Percentiles rank a stretch among this genome's conserved stretches.
These are phyloP conservation scores for Dalbergia oliveri DNA, from an alignment of 306 rosid genomes.

Conservation along the genomic window DNA sequence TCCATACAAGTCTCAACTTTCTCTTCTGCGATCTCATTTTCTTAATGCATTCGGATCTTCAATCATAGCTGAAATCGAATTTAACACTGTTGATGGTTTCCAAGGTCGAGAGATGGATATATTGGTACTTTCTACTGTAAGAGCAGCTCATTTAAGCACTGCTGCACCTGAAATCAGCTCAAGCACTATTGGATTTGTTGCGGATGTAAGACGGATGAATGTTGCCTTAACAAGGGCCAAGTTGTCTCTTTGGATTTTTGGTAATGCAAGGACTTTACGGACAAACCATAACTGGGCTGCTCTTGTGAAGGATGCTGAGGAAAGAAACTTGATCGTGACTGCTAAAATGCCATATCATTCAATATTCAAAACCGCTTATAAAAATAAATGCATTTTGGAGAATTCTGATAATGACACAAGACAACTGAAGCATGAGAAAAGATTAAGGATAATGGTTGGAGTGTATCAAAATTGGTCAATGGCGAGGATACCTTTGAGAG, in stretches of 20 bases:
- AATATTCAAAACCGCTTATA: constrained; percentile 57
- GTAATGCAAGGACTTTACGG: constrained; percentile 90
- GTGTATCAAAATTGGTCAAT: constrained; percentile 42
- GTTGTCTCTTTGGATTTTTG: constrained; percentile 90
- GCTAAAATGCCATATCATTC: constrained; percentile 73
- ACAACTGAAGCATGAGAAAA: constrained; percentile 52
- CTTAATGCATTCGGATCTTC: constrained; percentile 81
- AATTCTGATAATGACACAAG: constrained; percentile 47
- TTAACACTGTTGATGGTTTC: constrained; percentile 96
- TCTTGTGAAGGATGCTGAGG: constrained; percentile 82
- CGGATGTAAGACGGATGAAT: constrained; percentile 98
- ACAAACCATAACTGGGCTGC: constrained; percentile 86
- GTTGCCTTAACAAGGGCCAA: constrained; percentile 97
- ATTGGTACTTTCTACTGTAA: constrained; percentile 90
- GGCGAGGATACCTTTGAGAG: constrained; percentile 51
- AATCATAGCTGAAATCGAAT: constrained; percentile 65
- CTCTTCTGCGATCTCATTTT: constrained; percentile 85
- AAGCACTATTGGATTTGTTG: constrained; percentile 90
- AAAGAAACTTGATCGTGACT: constrained; percentile 68
- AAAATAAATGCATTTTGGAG: constrained; percentile 43
- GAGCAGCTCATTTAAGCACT: constrained; percentile 68
- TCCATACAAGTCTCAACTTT: constrained; percentile 88
- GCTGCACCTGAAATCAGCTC: constrained; percentile 58
- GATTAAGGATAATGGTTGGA: constrained; percentile 49
- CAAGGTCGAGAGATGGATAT: constrained; percentile 99